Evolutionary conservation across 2,329 filamentous ascomycete species (phyloP), one percentile per base, ranked within the genome.

Genomic region (Gnomoniopsis sp.): DNA sequence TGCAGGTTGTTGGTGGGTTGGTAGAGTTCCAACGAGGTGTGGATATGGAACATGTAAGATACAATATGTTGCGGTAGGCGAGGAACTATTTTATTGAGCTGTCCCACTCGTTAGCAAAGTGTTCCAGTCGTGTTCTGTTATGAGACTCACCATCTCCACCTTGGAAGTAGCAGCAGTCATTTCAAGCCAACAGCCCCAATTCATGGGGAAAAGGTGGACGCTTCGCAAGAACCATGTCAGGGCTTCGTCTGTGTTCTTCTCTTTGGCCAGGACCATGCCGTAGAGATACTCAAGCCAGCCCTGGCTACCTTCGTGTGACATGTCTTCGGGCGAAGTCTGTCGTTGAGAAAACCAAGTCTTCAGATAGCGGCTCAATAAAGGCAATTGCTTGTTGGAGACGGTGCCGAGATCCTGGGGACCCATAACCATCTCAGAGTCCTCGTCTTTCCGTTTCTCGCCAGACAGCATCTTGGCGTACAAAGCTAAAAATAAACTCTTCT

Each of bases 111-210:
- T 75, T 65, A 75, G 74, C 55, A 15, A 21, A 15, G 36, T 4
- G 22, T 30, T 34, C 2, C 47, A 7, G 17, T 26, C 44, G 7
- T 7, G 2, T 30, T 2, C 14, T 34, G n/a, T 2, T 21, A 22
- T 12, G 19, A 15, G 61, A 77, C 86, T 74, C 74, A 95, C 88
- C 73, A 96, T 91, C 72, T 97, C 92, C 10, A 89, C 82, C 36
- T 89, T 87, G 38, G 86, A 85, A 60, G 96, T 84, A 26, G 98
- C 79, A 43, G 87, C 87, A 3, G 90, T 90, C 72, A 99, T 84
- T 75, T 99, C 95, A 59, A 95, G 83, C 95, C 95, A 99, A 62
- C 92, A 93, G 8, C 92, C 91, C 95, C 95, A 99, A 70, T 98
- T 96, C 83, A 93, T 96, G 1, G 92, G 90, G 67, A 92, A 96